phyloP scores from a whole-genome alignment of 202 grass and related monocot genomes.

The Schoenoplectus triqueter region DNA sequence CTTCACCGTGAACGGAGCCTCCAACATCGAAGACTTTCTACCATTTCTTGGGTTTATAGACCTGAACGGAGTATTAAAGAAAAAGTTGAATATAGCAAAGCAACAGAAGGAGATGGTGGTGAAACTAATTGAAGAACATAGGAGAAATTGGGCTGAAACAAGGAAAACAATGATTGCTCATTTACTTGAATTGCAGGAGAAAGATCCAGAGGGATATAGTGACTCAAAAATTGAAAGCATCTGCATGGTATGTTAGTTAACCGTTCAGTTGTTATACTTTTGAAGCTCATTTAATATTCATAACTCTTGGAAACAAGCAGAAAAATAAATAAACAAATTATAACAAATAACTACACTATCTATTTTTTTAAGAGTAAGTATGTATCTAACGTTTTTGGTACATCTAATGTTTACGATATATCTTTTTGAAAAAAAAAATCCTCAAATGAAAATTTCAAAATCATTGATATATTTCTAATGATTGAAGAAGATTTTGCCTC shows the following conservation, averaged over 20 bases:
- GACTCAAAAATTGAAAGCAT: constrained; percentile 57
- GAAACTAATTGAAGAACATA: constrained; percentile 37
- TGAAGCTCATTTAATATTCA: neutral
- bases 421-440: too few species aligned
- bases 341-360: neutral
- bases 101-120: constrained; percentile 35
- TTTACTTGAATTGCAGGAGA: constrained; percentile 47
- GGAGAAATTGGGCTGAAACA: neutral
- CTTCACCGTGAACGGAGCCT: constrained; percentile 40
- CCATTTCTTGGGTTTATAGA: constrained; percentile 49
- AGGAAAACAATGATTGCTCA: constrained; percentile 38
- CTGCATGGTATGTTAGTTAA: constrained; percentile 41
- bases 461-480: too few species aligned
- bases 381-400: too few species aligned
- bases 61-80: constrained; percentile 43
- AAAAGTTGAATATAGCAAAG: neutral
- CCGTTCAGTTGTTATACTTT: neutral
- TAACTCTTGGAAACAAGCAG: neutral
- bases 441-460: too few species aligned
- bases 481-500: too few species aligned
- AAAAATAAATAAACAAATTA: neutral
- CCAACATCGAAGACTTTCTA: constrained; percentile 52
- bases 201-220: constrained; percentile 49
- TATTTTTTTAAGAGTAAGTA: too few species aligned
- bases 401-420: too few species aligned